Base-by-base conservation (phyloP, 2,329 filamentous ascomycete species). In the Esteya vermicola region DNA sequence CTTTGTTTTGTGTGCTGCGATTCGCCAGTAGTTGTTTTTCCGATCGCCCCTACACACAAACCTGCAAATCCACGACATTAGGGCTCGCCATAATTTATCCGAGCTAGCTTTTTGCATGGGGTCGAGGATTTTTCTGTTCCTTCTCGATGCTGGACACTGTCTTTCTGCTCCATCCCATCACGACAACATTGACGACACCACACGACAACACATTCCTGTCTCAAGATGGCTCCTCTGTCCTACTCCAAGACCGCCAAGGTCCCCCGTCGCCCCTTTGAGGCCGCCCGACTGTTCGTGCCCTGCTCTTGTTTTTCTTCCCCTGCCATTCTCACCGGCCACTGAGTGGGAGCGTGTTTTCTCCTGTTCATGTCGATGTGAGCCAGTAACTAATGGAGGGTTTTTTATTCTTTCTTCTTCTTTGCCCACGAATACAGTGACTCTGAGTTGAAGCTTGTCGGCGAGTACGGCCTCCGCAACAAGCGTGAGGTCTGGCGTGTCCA, bases 191-290 rank as follows among this genome's bases (percentile, higher is more conserved):
- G n/a, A n/a, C n/a, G n/a, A n/a, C n/a, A 38, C 33, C 37, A 26
- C 38, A 40, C 39, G 39, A 43, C 42, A 22, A 36, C 38, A 20
- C 20, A 36, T 21, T 34, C 45, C 32, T 32, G 21, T 30, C 26
- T 14, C 36, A 42, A 23, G 41, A 49, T 49, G 63, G 57, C 59
- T 57, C 61, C 63, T 55, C 69, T 79, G 64, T 82, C 81, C 58
- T 94, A 95, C 75, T 93, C 83, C 65, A 98, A 98, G 85, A 98
- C 91, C 77, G 93, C 93, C 68, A 94, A 93, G 82, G 86, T 93
- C 75, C 88, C 89, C 41, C 54, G 57, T 62, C 83, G 89, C 73
- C 89, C 91, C 63, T 96, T 94, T 78, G 91, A 96, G 84, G 89
- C 88, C 70, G 91, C 91, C 74, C 91, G 91, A 83, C 79, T 98